Conservation (phyloP, 2,329 filamentous ascomycete genomes). For the Herpotrichia juniperi region DNA sequence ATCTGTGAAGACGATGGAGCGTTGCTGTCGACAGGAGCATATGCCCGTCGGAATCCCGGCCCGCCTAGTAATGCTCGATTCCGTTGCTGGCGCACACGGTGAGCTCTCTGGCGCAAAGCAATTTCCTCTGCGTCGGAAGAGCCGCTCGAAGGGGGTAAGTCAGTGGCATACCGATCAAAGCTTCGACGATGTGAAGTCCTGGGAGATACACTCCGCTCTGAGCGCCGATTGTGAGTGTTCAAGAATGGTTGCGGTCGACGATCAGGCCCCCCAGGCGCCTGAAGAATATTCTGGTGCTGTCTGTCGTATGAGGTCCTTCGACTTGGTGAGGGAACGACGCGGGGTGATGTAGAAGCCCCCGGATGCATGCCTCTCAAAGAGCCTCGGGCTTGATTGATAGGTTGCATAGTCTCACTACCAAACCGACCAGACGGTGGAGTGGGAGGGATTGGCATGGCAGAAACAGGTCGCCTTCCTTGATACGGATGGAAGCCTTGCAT, state of each 20-base stretch:
- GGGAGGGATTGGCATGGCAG: conserved; percentile 1
- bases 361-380: conserved; percentile 10
- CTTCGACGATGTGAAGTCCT: conserved; percentile 38
- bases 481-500: conserved; percentile 5
- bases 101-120: conserved; percentile 27
- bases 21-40: conserved; percentile 25
- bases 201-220: conserved; percentile 33
- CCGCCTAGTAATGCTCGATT: conserved; percentile 6
- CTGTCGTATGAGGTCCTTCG: conserved; percentile 22
- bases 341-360: conserved; percentile 12
- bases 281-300: conserved; percentile 13
- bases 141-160: conserved; percentile 26
- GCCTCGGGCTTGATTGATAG: conserved; percentile 3
- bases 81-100: conserved; percentile 12
- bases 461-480: conserved; percentile 10
- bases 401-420: conserved; percentile 1
- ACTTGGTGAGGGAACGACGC: conserved; percentile 16
- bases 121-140: conserved; percentile 33
- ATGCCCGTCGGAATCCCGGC: conserved; percentile 9
- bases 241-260: conserved; percentile 17
- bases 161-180: conserved; percentile 36
- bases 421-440: conserved; percentile 12
- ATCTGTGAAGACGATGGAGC: conserved; percentile 31
- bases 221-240: conserved; percentile 21
- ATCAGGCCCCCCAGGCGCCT: conserved; percentile 15